Evolutionary conservation across 202 grass and related monocot genomes (phyloP).

Genomic region (Eragrostis tef): DNA sequence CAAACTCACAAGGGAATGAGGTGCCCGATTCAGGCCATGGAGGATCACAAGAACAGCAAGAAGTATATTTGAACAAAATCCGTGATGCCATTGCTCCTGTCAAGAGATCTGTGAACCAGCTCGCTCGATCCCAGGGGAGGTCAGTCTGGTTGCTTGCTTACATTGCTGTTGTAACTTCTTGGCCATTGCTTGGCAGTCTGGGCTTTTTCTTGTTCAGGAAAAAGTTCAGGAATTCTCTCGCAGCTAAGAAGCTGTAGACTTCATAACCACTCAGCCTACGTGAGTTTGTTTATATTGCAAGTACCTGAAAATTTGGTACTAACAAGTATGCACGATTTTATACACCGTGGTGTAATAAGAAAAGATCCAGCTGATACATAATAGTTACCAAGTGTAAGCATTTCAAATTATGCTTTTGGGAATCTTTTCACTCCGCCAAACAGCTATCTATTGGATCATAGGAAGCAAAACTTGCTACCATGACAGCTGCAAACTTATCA

Average conservation of each 20-base stretch:
- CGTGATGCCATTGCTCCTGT: constrained; percentile 54
- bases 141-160: constrained; percentile 84
- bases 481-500: neutral
- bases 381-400: neutral
- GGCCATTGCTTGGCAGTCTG: constrained; percentile 71
- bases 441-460: neutral
- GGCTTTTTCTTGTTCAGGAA: constrained; percentile 68
- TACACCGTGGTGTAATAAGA: neutral
- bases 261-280: neutral
- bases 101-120: constrained; percentile 75
- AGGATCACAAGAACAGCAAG: constrained; percentile 27
- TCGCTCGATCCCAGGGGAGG: constrained; percentile 55
- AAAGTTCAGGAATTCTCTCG: constrained; percentile 49
- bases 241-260: constrained; percentile 45
- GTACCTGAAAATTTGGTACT: constrained; percentile 34
- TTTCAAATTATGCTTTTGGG: neutral
- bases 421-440: neutral
- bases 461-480: neutral
- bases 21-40: constrained; percentile 4
- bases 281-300: constrained; percentile 6
- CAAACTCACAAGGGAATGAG: constrained; percentile 34
- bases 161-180: constrained; percentile 77
- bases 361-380: constrained; percentile 4
- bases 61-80: constrained; percentile 47
- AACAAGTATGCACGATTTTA: neutral